These are phyloP conservation scores for Magnusiomyces fungicola DNA, from an alignment of 1,139 yeast species.

Conservation along the genomic window DNA sequence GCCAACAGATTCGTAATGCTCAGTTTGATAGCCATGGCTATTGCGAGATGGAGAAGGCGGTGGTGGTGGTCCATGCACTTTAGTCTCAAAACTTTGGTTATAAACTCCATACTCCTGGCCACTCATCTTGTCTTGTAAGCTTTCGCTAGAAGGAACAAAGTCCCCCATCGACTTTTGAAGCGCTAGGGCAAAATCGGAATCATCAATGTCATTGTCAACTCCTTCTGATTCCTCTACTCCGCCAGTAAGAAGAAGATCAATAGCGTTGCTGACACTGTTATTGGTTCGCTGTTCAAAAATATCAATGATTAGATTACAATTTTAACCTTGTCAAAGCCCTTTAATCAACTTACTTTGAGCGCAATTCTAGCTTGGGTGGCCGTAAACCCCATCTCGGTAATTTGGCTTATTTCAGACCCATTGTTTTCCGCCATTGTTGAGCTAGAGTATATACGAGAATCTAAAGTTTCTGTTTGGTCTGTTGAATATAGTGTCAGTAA, in stretches of 20 bases:
- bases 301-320: not conserved
- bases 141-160: slow-evolving; percentile 16
- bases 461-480: too few relatives aligned
- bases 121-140: slow-evolving; percentile 3
- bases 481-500: too few relatives aligned
- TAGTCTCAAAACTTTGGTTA: not conserved
- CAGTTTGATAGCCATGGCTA: slow-evolving; percentile 1
- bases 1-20: not conserved
- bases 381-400: slow-evolving; percentile 59
- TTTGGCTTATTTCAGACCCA: slow-evolving; percentile 23
- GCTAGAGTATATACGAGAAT: too few relatives aligned
- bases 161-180: slow-evolving; percentile 13
- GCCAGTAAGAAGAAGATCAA: slow-evolving; percentile 42
- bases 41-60: slow-evolving; percentile 1
- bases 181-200: slow-evolving; percentile 17
- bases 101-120: slow-evolving; percentile 16
- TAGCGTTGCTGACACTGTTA: slow-evolving; percentile 48
- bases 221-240: slow-evolving; percentile 14
- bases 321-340: too few relatives aligned
- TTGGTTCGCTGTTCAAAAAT: slow-evolving; percentile 28
- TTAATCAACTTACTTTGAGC: slow-evolving; percentile 26
- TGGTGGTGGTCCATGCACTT: not conserved
- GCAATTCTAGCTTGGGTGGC: slow-evolving; percentile 34
- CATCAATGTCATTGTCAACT: slow-evolving; percentile 12
- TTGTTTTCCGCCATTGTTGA: not conserved